Base-by-base conservation (phyloP, 108 stramenopile species). In the Bacterosira constricta region DNA sequence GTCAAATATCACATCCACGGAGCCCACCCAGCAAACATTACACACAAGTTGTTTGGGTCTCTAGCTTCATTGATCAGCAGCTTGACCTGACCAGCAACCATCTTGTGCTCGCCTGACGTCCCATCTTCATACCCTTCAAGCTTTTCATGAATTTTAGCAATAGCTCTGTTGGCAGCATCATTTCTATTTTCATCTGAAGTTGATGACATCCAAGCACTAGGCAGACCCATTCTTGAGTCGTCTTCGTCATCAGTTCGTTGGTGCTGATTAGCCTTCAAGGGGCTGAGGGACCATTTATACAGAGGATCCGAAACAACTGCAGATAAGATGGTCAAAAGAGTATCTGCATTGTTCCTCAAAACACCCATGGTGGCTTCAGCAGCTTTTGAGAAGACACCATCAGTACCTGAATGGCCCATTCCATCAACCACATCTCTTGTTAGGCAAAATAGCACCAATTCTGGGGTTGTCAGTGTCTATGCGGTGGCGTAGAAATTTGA, bases 341-440 rank as follows among this genome's bases (percentile, higher is more conserved):
- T 74, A 29, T 78, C 76, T 10, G 88, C 49, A 63, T 99, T 88
- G 46, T 90, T 76, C 27, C 96, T 83, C 6, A 99, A 76, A 10
- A 95, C 85, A 20, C 50, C 23, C 84, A 93, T 77, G 17, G 96
- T 95, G 45, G 87, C 88, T 44, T 93, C 88, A 35, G 94, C 95
- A 13, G 88, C 73, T 13, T 52, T 66, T 10, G 87, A 82, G 71
- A 98, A 99, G 9, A 80, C 81, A 4, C 99, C 99, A 38, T 96
- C 96, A 7, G 90, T 90, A 31, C 97, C 97, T 44, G 63, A 80
- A 11, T 87, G 90, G 2, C 95, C 92, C 98, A 99, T 97, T 12
- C 98, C 98, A 80, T 98, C 98, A n/a, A 99, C 91, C 12, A 99
- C 72, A 63, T 99, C 96, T 29, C 97, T 69, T 20, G 98, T 98